Base-by-base conservation (phyloP, 73 alveolate species). In the Paramecium pentaurelia region DNA sequence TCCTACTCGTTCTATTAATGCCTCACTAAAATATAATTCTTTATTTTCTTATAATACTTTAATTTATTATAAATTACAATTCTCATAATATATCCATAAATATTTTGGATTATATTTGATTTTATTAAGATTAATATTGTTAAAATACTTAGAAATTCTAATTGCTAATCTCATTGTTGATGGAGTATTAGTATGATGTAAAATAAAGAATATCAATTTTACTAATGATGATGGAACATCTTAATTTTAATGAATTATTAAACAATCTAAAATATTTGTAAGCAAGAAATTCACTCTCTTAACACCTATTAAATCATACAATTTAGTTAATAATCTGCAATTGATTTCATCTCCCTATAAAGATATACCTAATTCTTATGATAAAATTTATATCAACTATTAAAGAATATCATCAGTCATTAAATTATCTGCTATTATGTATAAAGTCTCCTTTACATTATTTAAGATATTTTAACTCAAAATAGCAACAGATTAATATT, bases 171-270 rank as follows among this genome's bases (percentile, higher is more conserved):
- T 80, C 71, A 80, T 27, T 6, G 91, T 80, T 20, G 91, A 44
- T 6, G 91, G 91, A 80, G 91, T 80, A 12, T 80, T 80, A 2
- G 64, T 80, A 36, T 80, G 91, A 20, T 80, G 32, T 10, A 80
- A 22, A 0, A 80, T 80, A 27, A 45, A 27, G 30, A 80, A 80
- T 1, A 80, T 25, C 14, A 80, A 32, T 80, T 47, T 27, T 5
- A 47, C 12, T 40, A 80, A 80, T 1, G 49, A 30, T 27, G 47
- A 40, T 27, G 71, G 44, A 10, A 32, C 38, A 9, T 80, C 91
- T 10, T 27, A 16, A 27, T 80, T 38, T 32, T 80, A 25, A 49
- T 80, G 47, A 47, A 20, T 18, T 40, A 80, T 44, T 34, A 80
- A 80, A 10, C 18, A 30, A 80, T 80, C 91, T 2, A 32, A 47